Conservation (phyloP, 192 early-diverging fungal species). For the Coemansia javaensis region DNA sequence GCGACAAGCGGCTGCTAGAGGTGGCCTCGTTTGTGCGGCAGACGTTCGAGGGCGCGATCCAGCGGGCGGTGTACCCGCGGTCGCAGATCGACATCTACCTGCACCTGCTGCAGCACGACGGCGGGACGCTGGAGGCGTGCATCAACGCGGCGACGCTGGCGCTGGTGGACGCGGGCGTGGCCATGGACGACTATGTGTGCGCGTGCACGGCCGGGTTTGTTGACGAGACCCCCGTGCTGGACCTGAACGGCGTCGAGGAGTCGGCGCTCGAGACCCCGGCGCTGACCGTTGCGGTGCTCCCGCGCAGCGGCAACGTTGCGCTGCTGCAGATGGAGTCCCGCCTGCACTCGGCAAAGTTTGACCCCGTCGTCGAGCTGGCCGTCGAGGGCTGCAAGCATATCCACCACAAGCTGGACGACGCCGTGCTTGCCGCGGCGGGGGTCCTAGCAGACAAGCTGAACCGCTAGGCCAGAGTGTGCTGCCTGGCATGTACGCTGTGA, state of each 20-base stretch:
- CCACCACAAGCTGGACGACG: conserved; percentile 46
- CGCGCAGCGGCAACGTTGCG: conserved; percentile 76
- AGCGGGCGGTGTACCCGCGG: conserved; percentile 67
- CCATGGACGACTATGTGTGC: conserved; percentile 79
- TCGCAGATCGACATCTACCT: conserved; percentile 92
- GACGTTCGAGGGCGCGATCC: conserved; percentile 87
- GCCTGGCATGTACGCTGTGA: too few relatives aligned
- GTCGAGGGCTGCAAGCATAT: conserved; percentile 50
- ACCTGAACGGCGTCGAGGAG: conserved; percentile 89
- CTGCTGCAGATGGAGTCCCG: conserved; percentile 85
- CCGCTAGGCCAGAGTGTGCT: conserved; percentile 1
- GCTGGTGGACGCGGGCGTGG: conserved; percentile 73
- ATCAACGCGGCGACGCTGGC: conserved; percentile 84
- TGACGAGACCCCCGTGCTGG: conserved; percentile 65
- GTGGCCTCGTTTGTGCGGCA: conserved; percentile 77
- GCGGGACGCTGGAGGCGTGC: conserved; percentile 72
- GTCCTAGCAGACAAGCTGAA: conserved; percentile 44
- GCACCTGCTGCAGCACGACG: conserved; percentile 91
- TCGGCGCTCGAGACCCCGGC: conserved; percentile 74
- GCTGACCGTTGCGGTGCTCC: conserved; percentile 80
- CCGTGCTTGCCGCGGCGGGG: conserved; percentile 38
- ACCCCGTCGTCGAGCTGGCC: conserved; percentile 46
- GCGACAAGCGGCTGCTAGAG: conserved; percentile 89
- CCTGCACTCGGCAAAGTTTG: conserved; percentile 70
- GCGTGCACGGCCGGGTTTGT: conserved; percentile 85